Base-by-base conservation (phyloP, 164 flowering plant species). In the Warburgia ugandensis region DNA sequence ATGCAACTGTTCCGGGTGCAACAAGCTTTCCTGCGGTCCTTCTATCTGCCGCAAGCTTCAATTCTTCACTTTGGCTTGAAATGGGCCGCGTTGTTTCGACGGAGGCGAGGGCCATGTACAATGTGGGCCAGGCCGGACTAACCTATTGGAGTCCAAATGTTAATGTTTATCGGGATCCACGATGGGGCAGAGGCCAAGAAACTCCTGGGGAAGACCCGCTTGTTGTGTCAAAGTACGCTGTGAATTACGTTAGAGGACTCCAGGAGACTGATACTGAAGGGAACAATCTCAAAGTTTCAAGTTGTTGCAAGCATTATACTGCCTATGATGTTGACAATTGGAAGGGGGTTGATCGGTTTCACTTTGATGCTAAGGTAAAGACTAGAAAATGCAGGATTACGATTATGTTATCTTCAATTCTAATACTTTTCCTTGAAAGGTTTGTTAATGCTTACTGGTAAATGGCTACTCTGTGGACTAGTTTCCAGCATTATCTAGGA, bases 281-380 rank as follows among this genome's bases (percentile, higher is more conserved):
- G 14, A 47, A 58, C 29, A 38, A 50, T 21, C 77, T 77, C 9
- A 79, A 79, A 68, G 85, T 77, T 28, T 72, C 83, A 0, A 68
- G 73, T n/a, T 83, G 90, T 37, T 83, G 90, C 47, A 83, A 83
- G 69, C 90, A 83, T 59, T 79, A 74, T 28, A 74, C 86, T 44
- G 90, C 83, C 28, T 79, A 83, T 61, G 90, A 83, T 68, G 49
- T 79, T 16, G 90, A 83, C 30, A 67, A 76, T 0, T 83, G 86
- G 90, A 54, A 68, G 32, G 80, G 77, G 1, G 60, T 74, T 5
- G 78, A 79, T 52, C 69, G 90, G 6, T 79, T 68, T 50, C 78
- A 70, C 31, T 82, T 79, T 35, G 74, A 77, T 55, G 90, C 90
- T 0, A 60, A 63, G 77, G 89, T 81, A 66, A 21, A 2, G n/a